These are phyloP conservation scores for Alternaria atra DNA, from an alignment of 2,329 filamentous ascomycete genomes.

Conservation along the genomic window DNA sequence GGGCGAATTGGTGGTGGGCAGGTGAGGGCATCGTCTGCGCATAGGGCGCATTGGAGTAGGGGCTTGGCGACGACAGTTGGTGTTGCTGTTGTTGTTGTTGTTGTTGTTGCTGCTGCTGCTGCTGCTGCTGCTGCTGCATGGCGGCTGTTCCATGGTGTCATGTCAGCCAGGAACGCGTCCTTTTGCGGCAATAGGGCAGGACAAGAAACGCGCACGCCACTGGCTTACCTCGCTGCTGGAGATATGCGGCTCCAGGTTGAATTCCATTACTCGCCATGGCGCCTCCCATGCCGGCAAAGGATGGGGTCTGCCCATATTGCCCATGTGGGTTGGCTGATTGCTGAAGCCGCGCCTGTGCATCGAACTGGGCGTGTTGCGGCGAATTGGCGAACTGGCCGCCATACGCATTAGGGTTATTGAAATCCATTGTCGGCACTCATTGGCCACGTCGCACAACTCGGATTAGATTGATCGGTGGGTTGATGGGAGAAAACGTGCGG, in stretches of 20 bases:
- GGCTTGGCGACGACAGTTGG: conserved; percentile 50
- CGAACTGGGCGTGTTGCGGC: conserved; percentile 46
- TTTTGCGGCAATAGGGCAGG: conserved; percentile 25
- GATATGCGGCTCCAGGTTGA: conserved; percentile 46
- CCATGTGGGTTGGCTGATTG: conserved; percentile 41
- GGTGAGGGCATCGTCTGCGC: conserved; percentile 50
- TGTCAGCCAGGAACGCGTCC: conserved; percentile 22
- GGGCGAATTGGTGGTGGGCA: conserved; percentile 46
- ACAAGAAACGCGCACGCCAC: conserved; percentile 21
- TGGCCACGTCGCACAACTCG: conserved; percentile 50
- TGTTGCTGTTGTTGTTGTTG: conserved; percentile 47
- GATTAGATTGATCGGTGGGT: conserved; percentile 49
- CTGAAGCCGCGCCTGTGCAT: conserved; percentile 48
- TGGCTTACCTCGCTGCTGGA: conserved; percentile 52
- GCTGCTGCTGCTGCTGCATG: conserved; percentile 34
- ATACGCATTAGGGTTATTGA: conserved; percentile 50
- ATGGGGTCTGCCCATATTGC: conserved; percentile 46
- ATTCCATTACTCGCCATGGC: conserved; percentile 31
- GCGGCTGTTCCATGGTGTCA: conserved; percentile 34
- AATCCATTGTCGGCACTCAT: conserved; percentile 52
- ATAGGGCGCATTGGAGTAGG: conserved; percentile 51
- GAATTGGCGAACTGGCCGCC: conserved; percentile 44
- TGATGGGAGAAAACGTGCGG: conserved; percentile 40
- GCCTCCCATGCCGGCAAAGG: conserved; percentile 33
- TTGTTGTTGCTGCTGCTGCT: conserved; percentile 35